These are phyloP conservation scores for Paramecium caudatum DNA, from an alignment of 73 alveolate species.

Conservation along the genomic window DNA sequence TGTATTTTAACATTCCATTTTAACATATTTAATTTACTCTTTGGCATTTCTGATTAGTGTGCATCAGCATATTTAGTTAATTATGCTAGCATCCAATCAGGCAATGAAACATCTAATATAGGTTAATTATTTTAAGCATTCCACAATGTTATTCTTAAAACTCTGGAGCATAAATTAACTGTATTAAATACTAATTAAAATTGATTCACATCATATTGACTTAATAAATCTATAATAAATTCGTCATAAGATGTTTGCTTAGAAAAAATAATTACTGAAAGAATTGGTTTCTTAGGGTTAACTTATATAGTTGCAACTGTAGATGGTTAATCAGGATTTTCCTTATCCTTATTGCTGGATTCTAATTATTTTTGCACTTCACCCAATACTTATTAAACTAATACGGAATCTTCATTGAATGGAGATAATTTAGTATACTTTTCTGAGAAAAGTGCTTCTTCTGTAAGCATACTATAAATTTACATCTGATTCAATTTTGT, in stretches of 20 bases:
- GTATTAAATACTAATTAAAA: conserved; percentile 30
- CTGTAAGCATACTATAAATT: neutral
- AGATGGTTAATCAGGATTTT: neutral
- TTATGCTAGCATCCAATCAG: neutral
- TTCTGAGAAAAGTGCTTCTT: conserved; percentile 33
- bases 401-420: conserved; percentile 5
- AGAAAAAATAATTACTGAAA: neutral
- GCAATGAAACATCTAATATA: conserved; percentile 30
- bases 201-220: conserved; percentile 15
- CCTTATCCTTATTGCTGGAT: conserved; percentile 29
- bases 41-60: neutral
- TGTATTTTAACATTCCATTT: neutral
- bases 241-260: neutral
- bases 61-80: conserved; percentile 54
- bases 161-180: neutral
- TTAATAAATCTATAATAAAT: conserved; percentile 24
- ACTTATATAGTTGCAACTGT: neutral
- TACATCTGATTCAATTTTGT: neutral
- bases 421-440: neutral
- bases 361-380: conserved; percentile 35
- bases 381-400: conserved; percentile 12
- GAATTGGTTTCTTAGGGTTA: neutral
- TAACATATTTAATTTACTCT: conserved; percentile 4
- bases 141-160: neutral
- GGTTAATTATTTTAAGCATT: conserved; percentile 22